Percentiles rank a stretch among this genome's conserved stretches.
Evolutionary conservation across 768 basidiomycete genomes (phyloP).

Genomic region (Trichaptum fuscoviolaceum): DNA sequence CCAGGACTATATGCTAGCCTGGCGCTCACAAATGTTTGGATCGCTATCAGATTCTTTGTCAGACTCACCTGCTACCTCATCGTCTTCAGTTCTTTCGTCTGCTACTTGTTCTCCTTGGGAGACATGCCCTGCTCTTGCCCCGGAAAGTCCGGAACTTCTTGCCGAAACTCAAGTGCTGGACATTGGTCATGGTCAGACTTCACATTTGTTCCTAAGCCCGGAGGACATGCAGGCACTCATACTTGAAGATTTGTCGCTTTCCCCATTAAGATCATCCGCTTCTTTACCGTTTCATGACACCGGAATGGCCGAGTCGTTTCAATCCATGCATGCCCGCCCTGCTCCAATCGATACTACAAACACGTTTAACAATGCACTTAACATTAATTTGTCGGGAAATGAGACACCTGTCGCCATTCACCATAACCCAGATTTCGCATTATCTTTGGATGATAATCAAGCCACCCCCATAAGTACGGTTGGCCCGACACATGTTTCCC

Average conservation of each 20-base stretch:
- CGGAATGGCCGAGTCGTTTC: neutral
- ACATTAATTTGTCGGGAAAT: neutral
- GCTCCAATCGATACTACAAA: neutral
- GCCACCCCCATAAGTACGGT: neutral
- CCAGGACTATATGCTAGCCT: neutral
- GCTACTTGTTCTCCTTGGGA: conserved; percentile 3
- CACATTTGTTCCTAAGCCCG: neutral
- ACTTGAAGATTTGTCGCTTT: neutral
- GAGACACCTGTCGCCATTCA: neutral
- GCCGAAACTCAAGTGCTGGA: neutral
- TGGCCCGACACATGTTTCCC: neutral
- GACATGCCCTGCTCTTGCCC: conserved; percentile 4
- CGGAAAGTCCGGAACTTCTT: neutral
- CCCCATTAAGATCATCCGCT: neutral
- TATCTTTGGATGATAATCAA: neutral
- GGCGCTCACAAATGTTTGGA: neutral
- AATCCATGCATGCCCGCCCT: neutral
- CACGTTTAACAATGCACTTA: neutral
- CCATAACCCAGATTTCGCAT: neutral
- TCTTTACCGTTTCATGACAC: neutral
- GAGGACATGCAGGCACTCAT: neutral
- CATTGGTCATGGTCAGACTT: neutral
- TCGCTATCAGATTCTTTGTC: neutral
- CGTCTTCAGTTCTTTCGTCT: neutral
- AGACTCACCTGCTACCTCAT: neutral